Percentiles rank a stretch among this genome's conserved stretches.
These are phyloP conservation scores for Phoma sp. DNA, from an alignment of 2,329 filamentous ascomycete genomes.

Conservation along the genomic window DNA sequence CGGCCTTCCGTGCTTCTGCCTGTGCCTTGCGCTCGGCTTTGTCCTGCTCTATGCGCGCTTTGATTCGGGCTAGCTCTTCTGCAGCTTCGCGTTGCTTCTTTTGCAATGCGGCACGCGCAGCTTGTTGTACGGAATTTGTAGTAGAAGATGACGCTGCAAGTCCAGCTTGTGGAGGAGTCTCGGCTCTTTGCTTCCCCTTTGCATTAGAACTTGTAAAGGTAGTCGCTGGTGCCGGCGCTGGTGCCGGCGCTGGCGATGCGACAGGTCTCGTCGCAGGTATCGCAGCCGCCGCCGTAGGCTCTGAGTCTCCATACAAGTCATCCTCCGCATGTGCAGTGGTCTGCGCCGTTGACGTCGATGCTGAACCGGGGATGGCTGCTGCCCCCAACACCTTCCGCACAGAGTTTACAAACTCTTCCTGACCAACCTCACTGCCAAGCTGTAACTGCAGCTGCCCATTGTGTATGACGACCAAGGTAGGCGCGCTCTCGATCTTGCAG, in stretches of 20 bases:
- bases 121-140: constrained; percentile 47
- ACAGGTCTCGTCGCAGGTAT: constrained; percentile 15
- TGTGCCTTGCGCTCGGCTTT: constrained; percentile 67
- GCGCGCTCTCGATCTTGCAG: constrained; percentile 79
- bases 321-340: constrained; percentile 12
- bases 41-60: constrained; percentile 78
- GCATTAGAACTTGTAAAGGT: constrained; percentile 28
- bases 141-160: constrained; percentile 37
- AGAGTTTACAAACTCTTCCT: constrained; percentile 69
- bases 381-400: constrained; percentile 52
- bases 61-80: constrained; percentile 73
- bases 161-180: constrained; percentile 41
- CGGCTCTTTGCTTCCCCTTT: constrained; percentile 53
- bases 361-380: constrained; percentile 33
- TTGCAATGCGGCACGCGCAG: constrained; percentile 57
- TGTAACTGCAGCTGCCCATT: constrained; percentile 81
- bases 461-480: constrained; percentile 80
- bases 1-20: constrained; percentile 44
- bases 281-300: not conserved
- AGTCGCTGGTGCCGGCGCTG: constrained; percentile 7
- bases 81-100: constrained; percentile 69
- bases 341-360: constrained; percentile 19
- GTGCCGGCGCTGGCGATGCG: constrained; percentile 1
- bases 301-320: constrained; percentile 12
- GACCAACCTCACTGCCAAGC: constrained; percentile 67